Conservation (phyloP, 1,139 yeast species). For the Fermentozyma sake region DNA sequence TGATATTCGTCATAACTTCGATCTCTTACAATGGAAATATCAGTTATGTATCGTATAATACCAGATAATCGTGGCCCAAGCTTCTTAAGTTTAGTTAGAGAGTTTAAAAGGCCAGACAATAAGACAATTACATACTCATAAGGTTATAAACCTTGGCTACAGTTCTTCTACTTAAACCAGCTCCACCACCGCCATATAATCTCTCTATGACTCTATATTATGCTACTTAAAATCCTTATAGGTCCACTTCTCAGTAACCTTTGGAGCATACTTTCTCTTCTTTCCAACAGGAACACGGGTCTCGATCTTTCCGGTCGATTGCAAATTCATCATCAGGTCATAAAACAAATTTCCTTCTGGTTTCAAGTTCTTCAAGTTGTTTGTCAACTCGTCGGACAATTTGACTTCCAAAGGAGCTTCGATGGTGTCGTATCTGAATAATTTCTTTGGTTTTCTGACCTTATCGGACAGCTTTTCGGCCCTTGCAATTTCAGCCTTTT, state of each 20-base stretch:
- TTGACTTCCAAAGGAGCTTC: conserved; percentile 78
- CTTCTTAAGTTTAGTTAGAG: too few species aligned
- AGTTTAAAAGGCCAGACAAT: too few species aligned
- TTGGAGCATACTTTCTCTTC: conserved; percentile 64
- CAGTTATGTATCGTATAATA: too few species aligned
- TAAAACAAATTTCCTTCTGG: conserved; percentile 89
- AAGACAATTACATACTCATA: too few species aligned
- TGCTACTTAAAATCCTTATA: conserved; percentile 82
- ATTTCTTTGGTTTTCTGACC: conserved; percentile 24
- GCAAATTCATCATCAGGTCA: conserved; percentile 78
- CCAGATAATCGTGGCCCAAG: too few species aligned
- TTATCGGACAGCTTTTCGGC: conserved; percentile 12
- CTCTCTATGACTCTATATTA: too few species aligned
- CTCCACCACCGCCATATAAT: too few species aligned
- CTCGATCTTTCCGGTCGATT: conserved; percentile 82
- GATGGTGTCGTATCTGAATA: conserved; percentile 53
- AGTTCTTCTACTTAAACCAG: too few species aligned
- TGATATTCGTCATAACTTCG: too few species aligned
- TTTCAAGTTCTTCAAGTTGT: conserved; percentile 74
- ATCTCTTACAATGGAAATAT: too few species aligned
- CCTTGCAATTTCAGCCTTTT: conserved; percentile 12
- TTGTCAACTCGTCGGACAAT: conserved; percentile 82
- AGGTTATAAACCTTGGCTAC: too few species aligned
- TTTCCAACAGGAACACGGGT: conserved; percentile 69
- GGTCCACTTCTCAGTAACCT: conserved; percentile 87